Evolutionary conservation across 192 early-diverging fungal species (phyloP).

Genomic region (Backusella tuberculispora): DNA sequence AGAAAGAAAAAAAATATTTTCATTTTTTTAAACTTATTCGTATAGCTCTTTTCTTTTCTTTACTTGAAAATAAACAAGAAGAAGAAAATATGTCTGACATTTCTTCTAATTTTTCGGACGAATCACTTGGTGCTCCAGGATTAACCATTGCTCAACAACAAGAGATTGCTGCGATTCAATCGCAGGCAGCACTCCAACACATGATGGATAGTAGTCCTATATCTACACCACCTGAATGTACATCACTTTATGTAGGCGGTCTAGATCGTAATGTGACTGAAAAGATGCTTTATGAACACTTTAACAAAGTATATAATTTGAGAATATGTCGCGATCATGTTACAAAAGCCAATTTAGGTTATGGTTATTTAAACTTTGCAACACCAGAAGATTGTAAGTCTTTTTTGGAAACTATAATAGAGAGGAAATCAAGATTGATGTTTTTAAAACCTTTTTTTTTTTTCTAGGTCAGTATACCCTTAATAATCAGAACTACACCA

Average conservation of each 20-base stretch:
- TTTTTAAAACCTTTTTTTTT: not conserved
- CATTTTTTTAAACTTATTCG: too few species aligned
- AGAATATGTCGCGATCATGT: conserved; percentile 90
- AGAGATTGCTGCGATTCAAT: conserved; percentile 54
- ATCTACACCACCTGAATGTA: not conserved
- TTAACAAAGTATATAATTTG: conserved; percentile 84
- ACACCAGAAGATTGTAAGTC: conserved; percentile 62
- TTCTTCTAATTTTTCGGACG: conserved; percentile 11
- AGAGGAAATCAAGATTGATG: not conserved
- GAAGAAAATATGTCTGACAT: conserved; percentile 1
- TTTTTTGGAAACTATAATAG: not conserved
- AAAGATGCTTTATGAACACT: conserved; percentile 83
- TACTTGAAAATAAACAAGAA: too few species aligned
- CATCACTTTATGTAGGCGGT: conserved; percentile 87
- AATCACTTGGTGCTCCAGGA: conserved; percentile 25
- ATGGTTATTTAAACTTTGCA: conserved; percentile 92
- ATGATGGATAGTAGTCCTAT: not conserved
- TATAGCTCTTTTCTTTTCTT: too few species aligned
- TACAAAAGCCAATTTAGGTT: conserved; percentile 84
- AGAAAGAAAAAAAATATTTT: too few species aligned
- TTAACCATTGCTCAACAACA: conserved; percentile 48
- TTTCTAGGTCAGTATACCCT: conserved; percentile 68
- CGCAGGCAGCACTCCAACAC: conserved; percentile 27
- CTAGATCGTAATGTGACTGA: conserved; percentile 86
- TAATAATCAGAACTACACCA: conserved; percentile 82